Base-by-base conservation (phyloP, 441 rosid genomes). In the Croton laevigatus region DNA sequence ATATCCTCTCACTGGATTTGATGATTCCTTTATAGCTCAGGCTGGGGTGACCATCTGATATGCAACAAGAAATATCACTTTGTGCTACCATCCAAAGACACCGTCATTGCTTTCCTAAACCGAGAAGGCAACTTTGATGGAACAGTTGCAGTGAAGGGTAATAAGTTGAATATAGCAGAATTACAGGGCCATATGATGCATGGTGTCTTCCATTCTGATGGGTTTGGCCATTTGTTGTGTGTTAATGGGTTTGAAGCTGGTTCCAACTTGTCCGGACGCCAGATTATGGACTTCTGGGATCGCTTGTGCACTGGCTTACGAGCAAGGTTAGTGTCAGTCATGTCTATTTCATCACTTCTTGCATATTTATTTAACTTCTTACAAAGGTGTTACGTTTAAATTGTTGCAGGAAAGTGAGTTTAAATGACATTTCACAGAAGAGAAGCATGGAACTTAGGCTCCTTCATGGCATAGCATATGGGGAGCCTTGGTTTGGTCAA, bases 61-160 rank as follows among this genome's bases (percentile, higher is more conserved):
- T 91, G 96, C 84, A 89, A 87, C 75, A 91, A 89, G 84, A 94
- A 87, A 86, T 94, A 91, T 72, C 98, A 94, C 75, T 94, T 94
- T 61, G 76, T 94, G 71, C 72, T 94, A 68, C 96, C 96, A 0
- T 86, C 93, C 34, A 91, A 83, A 79, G 89, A 86, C 65, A 80
- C 84, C 13, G 72, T 81, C 68, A 76, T 82, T 0, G 87, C 87
- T 49, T 76, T 76, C 66, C 73, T 88, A 76, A 81, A 71, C 81
- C 68, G 69, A 62, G 84, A 79, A 71, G 75, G 42, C 20, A 72
- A 51, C 12, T 7, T 73, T 27, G 62, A 66, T 20, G 66, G 68
- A 3, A 38, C 54, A 32, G 63, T 59, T 51, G 64, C 77, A 7
- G 75, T 65, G 51, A 83, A 79, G 62, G 82, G 79, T 69, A 79